phyloP scores from a whole-genome alignment of 345 rosid species.

The Ceriops zippeliana region DNA sequence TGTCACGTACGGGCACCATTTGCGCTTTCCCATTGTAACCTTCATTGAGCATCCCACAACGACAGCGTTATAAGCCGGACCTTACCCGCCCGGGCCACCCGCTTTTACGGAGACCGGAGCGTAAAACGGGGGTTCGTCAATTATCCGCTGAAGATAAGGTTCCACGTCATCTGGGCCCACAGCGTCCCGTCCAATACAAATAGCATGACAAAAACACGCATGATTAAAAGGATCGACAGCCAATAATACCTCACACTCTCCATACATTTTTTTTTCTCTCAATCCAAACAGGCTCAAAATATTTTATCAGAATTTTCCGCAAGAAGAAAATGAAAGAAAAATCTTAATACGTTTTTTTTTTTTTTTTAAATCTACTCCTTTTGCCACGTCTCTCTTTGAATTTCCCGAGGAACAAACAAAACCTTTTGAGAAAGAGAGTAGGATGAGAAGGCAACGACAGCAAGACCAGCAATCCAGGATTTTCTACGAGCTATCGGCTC shows the following conservation, averaged over 20 bases:
- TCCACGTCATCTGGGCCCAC: slow-evolving; percentile 21
- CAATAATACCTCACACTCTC: neutral
- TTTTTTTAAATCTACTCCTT: no score
- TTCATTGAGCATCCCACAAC: neutral
- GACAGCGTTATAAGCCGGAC: neutral
- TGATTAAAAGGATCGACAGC: neutral
- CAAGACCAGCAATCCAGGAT: slow-evolving; percentile 53
- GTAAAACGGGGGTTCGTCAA: neutral
- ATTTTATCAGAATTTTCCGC: no score
- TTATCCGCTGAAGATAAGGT: slow-evolving; percentile 19
- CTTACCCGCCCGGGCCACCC: slow-evolving; percentile 15
- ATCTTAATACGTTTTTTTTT: no score
- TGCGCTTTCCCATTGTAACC: neutral
- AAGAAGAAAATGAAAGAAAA: no score
- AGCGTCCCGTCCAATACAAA: slow-evolving; percentile 9
- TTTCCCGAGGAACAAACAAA: slow-evolving; percentile 40
- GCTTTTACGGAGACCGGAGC: neutral
- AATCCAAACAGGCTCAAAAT: neutral
- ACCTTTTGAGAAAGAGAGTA: neutral
- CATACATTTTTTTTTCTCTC: slow-evolving; percentile 3
- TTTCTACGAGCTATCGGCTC: slow-evolving; percentile 62
- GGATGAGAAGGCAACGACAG: slow-evolving; percentile 49
- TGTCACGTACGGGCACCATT: no score
- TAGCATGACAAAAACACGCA: slow-evolving; percentile 12
- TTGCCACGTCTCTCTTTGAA: slow-evolving; percentile 15